A percentile compares a stretch with the other conserved stretches of the same genome.
phyloP scores from a whole-genome alignment of 495 filamentous ascomycete species.

The Penicillium crystallinum region DNA sequence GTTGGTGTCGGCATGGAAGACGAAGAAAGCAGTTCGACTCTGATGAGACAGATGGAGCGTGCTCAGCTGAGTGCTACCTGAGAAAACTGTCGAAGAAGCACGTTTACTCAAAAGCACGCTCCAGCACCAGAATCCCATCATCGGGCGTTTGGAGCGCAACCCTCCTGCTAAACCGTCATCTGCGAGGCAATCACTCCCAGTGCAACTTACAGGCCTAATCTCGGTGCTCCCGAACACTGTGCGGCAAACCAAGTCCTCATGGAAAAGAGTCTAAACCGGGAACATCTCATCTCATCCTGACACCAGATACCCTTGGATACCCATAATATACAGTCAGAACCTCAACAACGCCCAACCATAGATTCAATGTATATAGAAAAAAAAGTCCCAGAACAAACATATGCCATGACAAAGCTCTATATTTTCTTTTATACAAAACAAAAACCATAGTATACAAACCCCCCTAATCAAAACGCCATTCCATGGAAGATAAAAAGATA shows the following conservation, averaged over 20 bases:
- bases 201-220: background rate
- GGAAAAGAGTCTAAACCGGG: background rate
- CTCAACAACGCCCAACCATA: background rate
- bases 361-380: background rate
- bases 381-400: background rate
- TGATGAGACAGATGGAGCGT: constrained; percentile 52
- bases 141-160: background rate
- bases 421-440: constrained; percentile 8
- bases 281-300: background rate
- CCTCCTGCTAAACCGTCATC: background rate
- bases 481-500: background rate
- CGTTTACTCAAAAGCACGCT: background rate
- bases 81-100: background rate
- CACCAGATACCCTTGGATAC: background rate
- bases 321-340: background rate
- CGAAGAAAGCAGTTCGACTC: constrained; percentile 50
- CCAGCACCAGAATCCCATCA: background rate
- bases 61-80: constrained; percentile 40
- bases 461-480: constrained; percentile 6
- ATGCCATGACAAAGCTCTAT: background rate
- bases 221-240: background rate
- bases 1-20: constrained; percentile 48
- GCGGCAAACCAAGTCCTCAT: background rate
- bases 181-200: background rate
- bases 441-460: constrained; percentile 10